Conservation (phyloP, 306 rosid genomes). For the Abrus precatorius region DNA sequence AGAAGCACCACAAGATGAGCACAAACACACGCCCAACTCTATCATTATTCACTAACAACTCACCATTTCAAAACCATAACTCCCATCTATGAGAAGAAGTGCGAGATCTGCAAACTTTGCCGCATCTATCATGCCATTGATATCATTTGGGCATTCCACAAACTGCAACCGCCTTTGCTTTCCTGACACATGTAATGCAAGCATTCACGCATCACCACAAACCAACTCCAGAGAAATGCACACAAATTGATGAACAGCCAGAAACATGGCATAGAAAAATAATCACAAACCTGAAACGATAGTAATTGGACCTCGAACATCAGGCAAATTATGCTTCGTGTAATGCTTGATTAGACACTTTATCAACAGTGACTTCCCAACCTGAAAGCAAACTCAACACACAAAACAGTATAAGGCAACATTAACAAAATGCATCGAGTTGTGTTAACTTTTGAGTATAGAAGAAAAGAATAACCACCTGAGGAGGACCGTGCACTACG, state of each 20-base stretch:
- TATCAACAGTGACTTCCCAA: slow-evolving; percentile 91
- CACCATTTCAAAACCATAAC: slow-evolving; percentile 97
- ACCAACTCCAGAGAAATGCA: not conserved
- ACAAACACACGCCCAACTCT: not conserved
- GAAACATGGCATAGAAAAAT: not conserved
- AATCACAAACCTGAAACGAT: slow-evolving; percentile 79
- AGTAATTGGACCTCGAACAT: slow-evolving; percentile 91
- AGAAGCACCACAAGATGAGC: not conserved
- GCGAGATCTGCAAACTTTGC: slow-evolving; percentile 94
- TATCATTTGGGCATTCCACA: slow-evolving; percentile 94
- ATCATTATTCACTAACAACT: slow-evolving; percentile 41
- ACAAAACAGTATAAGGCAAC: not conserved
- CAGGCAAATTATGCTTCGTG: slow-evolving; percentile 84
- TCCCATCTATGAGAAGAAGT: slow-evolving; percentile 93
- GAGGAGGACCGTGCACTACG: slow-evolving; percentile 96
- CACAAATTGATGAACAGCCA: not conserved
- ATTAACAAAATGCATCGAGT: not conserved
- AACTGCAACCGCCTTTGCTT: slow-evolving; percentile 93
- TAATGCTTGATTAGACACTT: slow-evolving; percentile 86
- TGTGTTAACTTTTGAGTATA: not conserved
- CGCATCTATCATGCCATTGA: slow-evolving; percentile 95
- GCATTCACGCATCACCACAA: slow-evolving; percentile 31
- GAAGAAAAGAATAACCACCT: slow-evolving; percentile 52
- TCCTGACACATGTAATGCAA: slow-evolving; percentile 59
- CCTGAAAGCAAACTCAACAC: slow-evolving; percentile 57